Conservation (phyloP, 208 protist species). For the Leishmania guyanensis region DNA sequence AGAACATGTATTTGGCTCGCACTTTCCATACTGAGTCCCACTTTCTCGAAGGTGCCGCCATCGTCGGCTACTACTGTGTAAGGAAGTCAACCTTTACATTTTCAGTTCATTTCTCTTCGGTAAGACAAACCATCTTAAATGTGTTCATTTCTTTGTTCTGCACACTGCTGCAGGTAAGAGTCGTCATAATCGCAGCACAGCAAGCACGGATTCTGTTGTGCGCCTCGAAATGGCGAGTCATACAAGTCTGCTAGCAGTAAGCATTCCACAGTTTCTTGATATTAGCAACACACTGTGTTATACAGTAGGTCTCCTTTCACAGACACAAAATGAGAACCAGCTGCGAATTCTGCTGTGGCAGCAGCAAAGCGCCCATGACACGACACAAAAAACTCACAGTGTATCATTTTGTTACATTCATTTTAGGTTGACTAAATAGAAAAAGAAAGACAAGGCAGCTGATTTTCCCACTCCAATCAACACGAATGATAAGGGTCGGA, state of each 20-base stretch:
- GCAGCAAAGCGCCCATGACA: slow-evolving; percentile 30
- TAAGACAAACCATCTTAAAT: slow-evolving; percentile 31
- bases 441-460: neutral
- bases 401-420: slow-evolving; percentile 9
- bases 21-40: slow-evolving; percentile 24
- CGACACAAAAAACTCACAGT: slow-evolving; percentile 17
- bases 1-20: slow-evolving; percentile 28
- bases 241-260: slow-evolving; percentile 33
- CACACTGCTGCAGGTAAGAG: slow-evolving; percentile 10
- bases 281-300: slow-evolving; percentile 22
- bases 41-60: slow-evolving; percentile 17
- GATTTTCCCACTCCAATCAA: neutral
- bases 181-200: slow-evolving; percentile 23
- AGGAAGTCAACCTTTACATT: slow-evolving; percentile 16
- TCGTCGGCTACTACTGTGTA: neutral
- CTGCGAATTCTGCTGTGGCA: slow-evolving; percentile 27
- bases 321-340: slow-evolving; percentile 35
- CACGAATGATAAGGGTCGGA: neutral
- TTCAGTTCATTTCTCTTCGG: slow-evolving; percentile 23
- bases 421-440: neutral
- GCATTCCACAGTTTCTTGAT: slow-evolving; percentile 22
- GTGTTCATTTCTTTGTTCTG: slow-evolving; percentile 37
- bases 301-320: slow-evolving; percentile 32
- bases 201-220: slow-evolving; percentile 32
- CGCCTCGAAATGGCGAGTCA: neutral